These are phyloP conservation scores for Pseudogymnoascus pannorum DNA, from an alignment of 2,329 filamentous ascomycete genomes.

Conservation along the genomic window DNA sequence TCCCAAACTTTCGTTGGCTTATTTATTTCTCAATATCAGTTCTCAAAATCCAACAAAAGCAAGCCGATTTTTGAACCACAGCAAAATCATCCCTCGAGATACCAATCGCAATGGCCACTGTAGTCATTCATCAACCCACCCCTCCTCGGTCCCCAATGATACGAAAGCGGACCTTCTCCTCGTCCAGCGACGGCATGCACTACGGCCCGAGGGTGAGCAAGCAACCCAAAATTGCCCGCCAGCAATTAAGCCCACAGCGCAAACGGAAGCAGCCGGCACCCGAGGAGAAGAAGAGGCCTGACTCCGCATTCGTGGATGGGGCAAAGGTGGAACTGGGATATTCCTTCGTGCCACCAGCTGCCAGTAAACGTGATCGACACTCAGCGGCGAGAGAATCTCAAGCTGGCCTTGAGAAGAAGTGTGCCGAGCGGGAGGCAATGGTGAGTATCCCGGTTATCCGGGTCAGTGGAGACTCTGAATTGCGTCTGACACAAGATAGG, in stretches of 20 bases:
- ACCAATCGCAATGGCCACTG: constrained; percentile 10
- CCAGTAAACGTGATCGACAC: background rate
- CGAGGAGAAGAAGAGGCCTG: background rate
- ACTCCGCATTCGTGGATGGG: background rate
- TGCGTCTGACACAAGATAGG: constrained; percentile 13
- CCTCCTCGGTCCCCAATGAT: constrained; percentile 25
- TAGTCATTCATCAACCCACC: constrained; percentile 21
- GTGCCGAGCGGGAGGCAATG: background rate
- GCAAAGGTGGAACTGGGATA: background rate
- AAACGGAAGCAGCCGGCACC: background rate
- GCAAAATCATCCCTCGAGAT: background rate
- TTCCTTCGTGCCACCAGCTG: background rate
- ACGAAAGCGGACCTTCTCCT: background rate
- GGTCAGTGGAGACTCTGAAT: background rate
- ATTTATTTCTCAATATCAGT: background rate
- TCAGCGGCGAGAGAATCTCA: background rate
- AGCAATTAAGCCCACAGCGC: background rate
- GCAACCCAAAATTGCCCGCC: constrained; percentile 2
- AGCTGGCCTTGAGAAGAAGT: constrained; percentile 4
- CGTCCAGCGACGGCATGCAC: constrained; percentile 6
- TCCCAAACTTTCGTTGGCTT: background rate
- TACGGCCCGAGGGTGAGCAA: background rate
- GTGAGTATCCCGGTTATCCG: background rate
- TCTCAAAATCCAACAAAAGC: background rate
- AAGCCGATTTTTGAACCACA: background rate